Base-by-base conservation (phyloP, 164 flowering plant genomes). In the Umbellularia californica region DNA sequence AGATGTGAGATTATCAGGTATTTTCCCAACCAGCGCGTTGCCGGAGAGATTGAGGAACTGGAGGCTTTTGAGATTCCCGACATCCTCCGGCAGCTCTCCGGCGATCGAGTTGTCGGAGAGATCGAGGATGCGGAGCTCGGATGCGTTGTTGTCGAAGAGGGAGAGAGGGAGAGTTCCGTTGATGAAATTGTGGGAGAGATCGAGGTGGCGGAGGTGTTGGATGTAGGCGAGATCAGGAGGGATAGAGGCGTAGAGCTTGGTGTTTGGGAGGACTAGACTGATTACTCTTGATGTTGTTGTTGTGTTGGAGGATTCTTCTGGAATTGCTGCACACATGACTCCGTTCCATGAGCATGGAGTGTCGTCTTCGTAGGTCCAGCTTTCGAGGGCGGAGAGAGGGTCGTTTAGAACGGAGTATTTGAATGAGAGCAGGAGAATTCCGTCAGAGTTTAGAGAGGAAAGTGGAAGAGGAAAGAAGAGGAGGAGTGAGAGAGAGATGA, bases 281-380 rank as follows among this genome's bases (percentile, higher is more conserved):
- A 79, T 77, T 30, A 92, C 98, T 2, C 92, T 85, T 23, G 85
- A 86, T 83, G 65, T 90, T 75, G 2, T 30, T 30, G 35, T 4
- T 30, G 35, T 0, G 5, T 30, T 30, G 35, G 35, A 30, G 35
- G 35, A 30, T 30, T 30, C 35, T 30, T 30, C 63, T 47, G 52
- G 65, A 3, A 83, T 79, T 3, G 27, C 58, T 15, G 78, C 75
- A 70, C 98, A 94, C 0, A 68, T 19, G 52, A 95, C 87, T 3
- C 99, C 99, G 5, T 64, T 79, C 99, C 99, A 95, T 11, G 82
- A 81, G 73, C 99, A 95, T 0, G 99, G 99, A 3, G 90, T 87
- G 7, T 76, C 81, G 69, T 88, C 90, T 60, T 66, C 66, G 84
- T 68, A 77, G 70, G 79, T 87, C 99, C 99, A 95, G 83, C 58